Conservation (phyloP, 1,139 yeast species). For the Geotrichum cucujoidarum region DNA sequence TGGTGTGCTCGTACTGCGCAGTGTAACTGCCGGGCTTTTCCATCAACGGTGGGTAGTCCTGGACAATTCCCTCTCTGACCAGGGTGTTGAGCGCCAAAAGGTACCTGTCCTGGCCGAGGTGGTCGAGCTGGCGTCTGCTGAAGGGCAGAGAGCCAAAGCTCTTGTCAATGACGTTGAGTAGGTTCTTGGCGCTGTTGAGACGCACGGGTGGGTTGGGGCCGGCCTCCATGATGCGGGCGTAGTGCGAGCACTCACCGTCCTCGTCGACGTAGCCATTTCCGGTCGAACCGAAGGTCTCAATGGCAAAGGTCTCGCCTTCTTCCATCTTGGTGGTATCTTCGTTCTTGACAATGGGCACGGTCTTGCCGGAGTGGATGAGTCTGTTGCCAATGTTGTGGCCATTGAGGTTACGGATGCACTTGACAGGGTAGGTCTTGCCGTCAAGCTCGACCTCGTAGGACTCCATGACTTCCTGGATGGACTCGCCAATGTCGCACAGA, state of each 20-base stretch:
- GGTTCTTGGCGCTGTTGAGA: conserved; percentile 55
- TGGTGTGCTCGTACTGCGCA: conserved; percentile 94
- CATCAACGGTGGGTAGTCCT: conserved; percentile 94
- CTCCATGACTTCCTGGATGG: conserved; percentile 96
- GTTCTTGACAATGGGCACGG: conserved; percentile 91
- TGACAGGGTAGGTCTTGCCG: conserved; percentile 80
- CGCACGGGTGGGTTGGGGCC: conserved; percentile 48
- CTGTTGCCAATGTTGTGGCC: conserved; percentile 89
- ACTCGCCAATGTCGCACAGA: conserved; percentile 91
- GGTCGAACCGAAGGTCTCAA: conserved; percentile 95
- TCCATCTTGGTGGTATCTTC: conserved; percentile 97
- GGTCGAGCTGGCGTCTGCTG: conserved; percentile 91
- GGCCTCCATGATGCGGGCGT: conserved; percentile 58
- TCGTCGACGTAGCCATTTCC: conserved; percentile 86
- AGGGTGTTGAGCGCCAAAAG: conserved; percentile 81
- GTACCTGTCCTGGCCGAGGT: conserved; percentile 88
- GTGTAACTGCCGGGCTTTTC: conserved; percentile 81
- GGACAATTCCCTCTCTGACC: conserved; percentile 80
- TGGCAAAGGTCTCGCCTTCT: conserved; percentile 96
- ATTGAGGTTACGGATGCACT: conserved; percentile 83
- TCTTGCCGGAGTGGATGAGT: conserved; percentile 87
- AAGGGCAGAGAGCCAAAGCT: conserved; percentile 93
- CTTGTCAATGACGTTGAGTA: conserved; percentile 63
- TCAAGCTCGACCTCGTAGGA: conserved; percentile 86
- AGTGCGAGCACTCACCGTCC: conserved; percentile 93